Conservation (phyloP, 2,329 filamentous ascomycete species). For the Myotisia sp. region DNA sequence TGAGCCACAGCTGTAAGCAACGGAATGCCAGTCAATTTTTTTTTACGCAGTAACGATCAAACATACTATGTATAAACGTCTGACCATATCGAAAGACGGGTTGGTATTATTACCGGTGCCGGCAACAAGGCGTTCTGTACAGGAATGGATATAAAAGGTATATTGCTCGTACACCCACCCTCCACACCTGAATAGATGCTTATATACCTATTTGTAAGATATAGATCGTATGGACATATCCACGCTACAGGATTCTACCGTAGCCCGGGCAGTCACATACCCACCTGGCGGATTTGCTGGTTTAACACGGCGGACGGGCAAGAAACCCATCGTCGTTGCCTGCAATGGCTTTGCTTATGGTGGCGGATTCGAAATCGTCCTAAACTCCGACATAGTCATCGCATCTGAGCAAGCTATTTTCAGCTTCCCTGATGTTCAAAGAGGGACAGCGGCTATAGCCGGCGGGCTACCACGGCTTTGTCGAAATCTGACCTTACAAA, state of each 20-base stretch:
- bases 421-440: constrained; percentile 54
- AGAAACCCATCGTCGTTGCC: constrained; percentile 62
- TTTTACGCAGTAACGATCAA: background rate
- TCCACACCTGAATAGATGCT: background rate
- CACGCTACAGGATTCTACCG: constrained; percentile 13
- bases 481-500: constrained; percentile 49
- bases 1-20: constrained; percentile 23
- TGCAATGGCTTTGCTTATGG: constrained; percentile 63
- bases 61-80: constrained; percentile 14
- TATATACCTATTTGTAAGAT: background rate
- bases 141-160: constrained; percentile 32
- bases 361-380: constrained; percentile 69
- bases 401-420: constrained; percentile 46
- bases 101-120: constrained; percentile 29
- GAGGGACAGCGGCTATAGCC: constrained; percentile 57
- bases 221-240: constrained; percentile 20
- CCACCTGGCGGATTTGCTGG: constrained; percentile 41
- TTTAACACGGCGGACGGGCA: constrained; percentile 42
- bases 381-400: constrained; percentile 67
- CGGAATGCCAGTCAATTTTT: too few relatives aligned
- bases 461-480: constrained; percentile 56
- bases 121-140: constrained; percentile 33
- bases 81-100: constrained; percentile 32
- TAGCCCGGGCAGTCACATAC: constrained; percentile 20
- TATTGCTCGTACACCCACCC: background rate